Base-by-base conservation (phyloP, 2,329 filamentous ascomycete species). In the Colletotrichum siamense region DNA sequence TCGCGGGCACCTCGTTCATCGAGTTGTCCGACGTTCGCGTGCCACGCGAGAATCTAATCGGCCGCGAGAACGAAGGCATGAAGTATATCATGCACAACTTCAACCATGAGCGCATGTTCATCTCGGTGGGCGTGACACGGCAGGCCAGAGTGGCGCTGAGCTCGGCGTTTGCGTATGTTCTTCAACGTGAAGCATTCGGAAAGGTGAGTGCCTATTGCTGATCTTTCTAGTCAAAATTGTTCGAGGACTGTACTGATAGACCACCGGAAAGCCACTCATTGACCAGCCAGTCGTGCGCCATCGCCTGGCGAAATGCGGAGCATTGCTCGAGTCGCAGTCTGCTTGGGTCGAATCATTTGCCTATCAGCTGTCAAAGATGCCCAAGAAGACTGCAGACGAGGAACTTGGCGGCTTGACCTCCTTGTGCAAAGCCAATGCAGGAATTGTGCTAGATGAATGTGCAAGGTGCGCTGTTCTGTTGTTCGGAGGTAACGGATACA, bases 31-130 rank as follows among this genome's bases (percentile, higher is more conserved):
- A 95, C 69, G 94, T 95, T 24, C 89, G 91, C 73, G 94, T 96
- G 1, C 94, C 94, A 0, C 89, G 92, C 0, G 90, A 91, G 80
- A 95, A 95, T 81, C 84, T 95, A 9, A 91, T 96, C 73, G 94
- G 94, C 5, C 79, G 87, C 24, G 94, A 95, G 82, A 94, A 93
- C 13, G 86, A 90, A 80, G 94, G 94, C 7, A 95, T 96, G 93
- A 89, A 87, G 75, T 94, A 94, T 81, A 91, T 94, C 80, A 95
- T 94, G 93, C 93, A 91, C 70, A 95, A 95, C 85, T 95, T 95
- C 89, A 95, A 95, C 85, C 94, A 95, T 82, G 94, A 96, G 83
- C 90, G 94, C 0, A 86, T 95, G 13, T 89, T 88, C 18, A 94
- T 95, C 77, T 88, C 92, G 1, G 90, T 95, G 16, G 89, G 90